Evolutionary conservation across 805 yeast species (phyloP).

Genomic region (Cyberlindnera sargentensis): DNA sequence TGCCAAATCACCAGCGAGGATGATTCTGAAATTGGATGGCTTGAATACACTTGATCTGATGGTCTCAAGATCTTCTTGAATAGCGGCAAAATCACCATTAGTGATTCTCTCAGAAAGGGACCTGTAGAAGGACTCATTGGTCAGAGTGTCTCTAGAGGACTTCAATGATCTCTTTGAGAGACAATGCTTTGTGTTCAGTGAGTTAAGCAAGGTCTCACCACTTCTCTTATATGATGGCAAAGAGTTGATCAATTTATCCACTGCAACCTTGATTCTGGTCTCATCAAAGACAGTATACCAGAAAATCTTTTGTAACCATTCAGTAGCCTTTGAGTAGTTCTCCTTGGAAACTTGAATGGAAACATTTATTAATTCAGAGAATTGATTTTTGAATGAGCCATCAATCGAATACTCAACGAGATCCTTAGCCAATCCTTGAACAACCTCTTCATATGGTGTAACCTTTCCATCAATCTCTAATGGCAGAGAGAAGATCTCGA

Average conservation of each 20-base stretch:
- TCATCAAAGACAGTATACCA: conserved; percentile 66
- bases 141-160: conserved; percentile 58
- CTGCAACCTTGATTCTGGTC: conserved; percentile 55
- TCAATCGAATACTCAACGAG: conserved; percentile 53
- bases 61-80: conserved; percentile 43
- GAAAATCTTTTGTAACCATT: conserved; percentile 67
- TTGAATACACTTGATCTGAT: conserved; percentile 48
- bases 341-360: conserved; percentile 52
- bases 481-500: conserved; percentile 68
- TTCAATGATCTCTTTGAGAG: conserved; percentile 56
- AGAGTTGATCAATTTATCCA: conserved; percentile 34
- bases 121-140: conserved; percentile 51
- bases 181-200: conserved; percentile 48
- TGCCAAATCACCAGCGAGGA: conserved; percentile 63
- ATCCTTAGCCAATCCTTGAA: conserved; percentile 64
- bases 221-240: conserved; percentile 35
- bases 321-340: conserved; percentile 62
- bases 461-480: conserved; percentile 53
- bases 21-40: conserved; percentile 53
- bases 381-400: conserved; percentile 50
- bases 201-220: conserved; percentile 50
- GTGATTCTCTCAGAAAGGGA: conserved; percentile 42
- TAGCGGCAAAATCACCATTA: conserved; percentile 41
- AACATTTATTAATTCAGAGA: conserved; percentile 60
- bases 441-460: conserved; percentile 70